Percentiles rank a stretch among this genome's conserved stretches.
These are phyloP conservation scores for Penicillium riverlandense DNA, from an alignment of 495 filamentous ascomycete species.

Conservation along the genomic window DNA sequence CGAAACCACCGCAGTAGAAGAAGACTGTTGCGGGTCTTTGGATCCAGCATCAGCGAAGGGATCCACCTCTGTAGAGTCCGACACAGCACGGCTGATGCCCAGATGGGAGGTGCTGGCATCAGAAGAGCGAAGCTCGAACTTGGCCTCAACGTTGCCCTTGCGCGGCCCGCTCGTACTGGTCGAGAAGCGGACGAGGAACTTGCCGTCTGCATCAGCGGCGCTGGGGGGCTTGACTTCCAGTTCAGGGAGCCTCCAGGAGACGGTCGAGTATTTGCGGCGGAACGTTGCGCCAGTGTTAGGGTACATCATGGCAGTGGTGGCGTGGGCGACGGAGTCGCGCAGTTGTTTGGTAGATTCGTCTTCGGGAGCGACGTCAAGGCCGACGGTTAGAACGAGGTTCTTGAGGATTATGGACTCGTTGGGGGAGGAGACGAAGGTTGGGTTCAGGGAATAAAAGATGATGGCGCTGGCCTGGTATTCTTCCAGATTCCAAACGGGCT, in stretches of 20 bases:
- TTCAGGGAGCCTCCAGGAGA: slow-evolving; percentile 87
- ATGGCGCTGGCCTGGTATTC: slow-evolving; percentile 75
- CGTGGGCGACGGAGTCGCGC: slow-evolving; percentile 33
- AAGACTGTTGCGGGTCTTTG: slow-evolving; percentile 14
- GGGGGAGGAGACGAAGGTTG: slow-evolving; percentile 45
- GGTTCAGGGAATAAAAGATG: slow-evolving; percentile 81
- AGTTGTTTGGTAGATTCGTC: slow-evolving; percentile 36
- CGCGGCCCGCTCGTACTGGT: slow-evolving; percentile 68
- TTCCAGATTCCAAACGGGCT: slow-evolving; percentile 77
- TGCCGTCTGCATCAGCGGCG: slow-evolving; percentile 40
- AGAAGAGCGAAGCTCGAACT: slow-evolving; percentile 64
- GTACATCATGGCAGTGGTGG: slow-evolving; percentile 39
- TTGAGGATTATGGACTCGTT: slow-evolving; percentile 54
- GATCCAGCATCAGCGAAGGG: slow-evolving; percentile 61
- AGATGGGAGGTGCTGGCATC: slow-evolving; percentile 50
- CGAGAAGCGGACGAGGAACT: slow-evolving; percentile 73
- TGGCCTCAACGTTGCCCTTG: slow-evolving; percentile 70
- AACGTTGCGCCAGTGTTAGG: slow-evolving; percentile 54
- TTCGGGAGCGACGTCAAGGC: slow-evolving; percentile 53
- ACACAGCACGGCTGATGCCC: slow-evolving; percentile 42
- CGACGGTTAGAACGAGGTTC: slow-evolving; percentile 76
- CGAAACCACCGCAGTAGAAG: slow-evolving; percentile 24
- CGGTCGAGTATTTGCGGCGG: slow-evolving; percentile 76
- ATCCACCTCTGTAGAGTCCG: slow-evolving; percentile 34
- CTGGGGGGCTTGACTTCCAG: slow-evolving; percentile 45